Evolutionary conservation across 2,329 filamentous ascomycete genomes (phyloP).

Genomic region (Fusarium xylarioides): DNA sequence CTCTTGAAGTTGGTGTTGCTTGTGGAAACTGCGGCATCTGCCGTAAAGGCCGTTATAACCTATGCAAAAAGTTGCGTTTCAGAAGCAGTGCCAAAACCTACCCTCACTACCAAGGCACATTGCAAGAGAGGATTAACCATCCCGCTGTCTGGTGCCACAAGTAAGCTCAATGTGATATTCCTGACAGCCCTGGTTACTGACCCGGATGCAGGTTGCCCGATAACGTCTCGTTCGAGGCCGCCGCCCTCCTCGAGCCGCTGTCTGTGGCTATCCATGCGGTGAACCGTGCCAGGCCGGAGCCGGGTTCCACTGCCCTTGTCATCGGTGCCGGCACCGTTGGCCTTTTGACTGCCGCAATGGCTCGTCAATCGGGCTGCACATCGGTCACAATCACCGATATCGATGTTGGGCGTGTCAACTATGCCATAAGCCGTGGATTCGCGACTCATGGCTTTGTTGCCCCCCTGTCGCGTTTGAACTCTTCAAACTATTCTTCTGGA

Average conservation of each 20-base stretch:
- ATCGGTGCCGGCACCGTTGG: constrained; percentile 73
- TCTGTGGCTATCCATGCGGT: constrained; percentile 70
- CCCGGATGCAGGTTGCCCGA: constrained; percentile 62
- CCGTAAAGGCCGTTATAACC: constrained; percentile 65
- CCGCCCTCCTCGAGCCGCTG: constrained; percentile 68
- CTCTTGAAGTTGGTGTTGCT: constrained; percentile 65
- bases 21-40: constrained; percentile 63
- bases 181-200: constrained; percentile 1
- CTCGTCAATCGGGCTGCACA: constrained; percentile 66
- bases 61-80: constrained; percentile 70
- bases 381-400: constrained; percentile 69
- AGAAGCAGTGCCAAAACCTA: constrained; percentile 69
- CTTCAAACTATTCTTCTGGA: constrained; percentile 58
- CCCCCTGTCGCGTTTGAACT: constrained; percentile 53
- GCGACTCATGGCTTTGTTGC: constrained; percentile 68
- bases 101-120: constrained; percentile 70
- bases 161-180: constrained; percentile 48
- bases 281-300: constrained; percentile 61
- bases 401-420: constrained; percentile 66
- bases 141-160: constrained; percentile 70
- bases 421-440: constrained; percentile 66
- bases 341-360: constrained; percentile 70
- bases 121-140: constrained; percentile 71
- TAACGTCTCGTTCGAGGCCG: constrained; percentile 65
- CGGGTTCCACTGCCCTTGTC: constrained; percentile 67